These are phyloP conservation scores for Volvox africanus DNA, from an alignment of 139 green algal genomes.

Conservation along the genomic window DNA sequence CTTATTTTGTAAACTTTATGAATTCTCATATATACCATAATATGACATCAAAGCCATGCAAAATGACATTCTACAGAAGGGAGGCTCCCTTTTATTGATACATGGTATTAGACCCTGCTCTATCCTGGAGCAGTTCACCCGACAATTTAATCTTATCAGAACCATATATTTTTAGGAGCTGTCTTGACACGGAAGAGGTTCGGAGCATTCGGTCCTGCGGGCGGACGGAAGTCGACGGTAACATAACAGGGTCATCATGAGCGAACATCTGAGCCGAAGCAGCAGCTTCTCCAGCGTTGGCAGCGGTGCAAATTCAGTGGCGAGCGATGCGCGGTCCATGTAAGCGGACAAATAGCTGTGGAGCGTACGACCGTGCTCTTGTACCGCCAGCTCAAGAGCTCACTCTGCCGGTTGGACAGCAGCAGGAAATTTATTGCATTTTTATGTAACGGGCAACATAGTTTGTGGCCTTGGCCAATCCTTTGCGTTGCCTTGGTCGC, in stretches of 20 bases:
- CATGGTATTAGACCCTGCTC: neutral
- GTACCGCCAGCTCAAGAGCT: neutral
- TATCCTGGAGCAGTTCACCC: neutral
- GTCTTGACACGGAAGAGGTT: neutral
- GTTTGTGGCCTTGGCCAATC: no score
- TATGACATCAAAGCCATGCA: neutral
- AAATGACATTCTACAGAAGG: neutral
- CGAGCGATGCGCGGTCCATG: constrained; percentile 29
- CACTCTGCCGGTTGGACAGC: no score
- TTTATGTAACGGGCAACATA: no score
- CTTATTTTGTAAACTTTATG: neutral
- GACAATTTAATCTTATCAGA: neutral
- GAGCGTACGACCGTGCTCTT: neutral
- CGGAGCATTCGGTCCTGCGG: neutral
- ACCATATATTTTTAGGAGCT: neutral
- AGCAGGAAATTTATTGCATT: no score
- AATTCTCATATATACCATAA: neutral
- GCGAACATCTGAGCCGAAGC: constrained; percentile 36
- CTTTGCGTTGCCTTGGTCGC: neutral
- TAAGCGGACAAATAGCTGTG: neutral
- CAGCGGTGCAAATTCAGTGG: constrained; percentile 29
- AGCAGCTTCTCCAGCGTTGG: constrained; percentile 44
- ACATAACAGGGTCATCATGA: constrained; percentile 32
- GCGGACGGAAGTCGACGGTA: constrained; percentile 22
- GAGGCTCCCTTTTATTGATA: neutral